Evolutionary conservation across 1,139 yeast species (phyloP).

Genomic region (Casaregolazyma lundiana): DNA sequence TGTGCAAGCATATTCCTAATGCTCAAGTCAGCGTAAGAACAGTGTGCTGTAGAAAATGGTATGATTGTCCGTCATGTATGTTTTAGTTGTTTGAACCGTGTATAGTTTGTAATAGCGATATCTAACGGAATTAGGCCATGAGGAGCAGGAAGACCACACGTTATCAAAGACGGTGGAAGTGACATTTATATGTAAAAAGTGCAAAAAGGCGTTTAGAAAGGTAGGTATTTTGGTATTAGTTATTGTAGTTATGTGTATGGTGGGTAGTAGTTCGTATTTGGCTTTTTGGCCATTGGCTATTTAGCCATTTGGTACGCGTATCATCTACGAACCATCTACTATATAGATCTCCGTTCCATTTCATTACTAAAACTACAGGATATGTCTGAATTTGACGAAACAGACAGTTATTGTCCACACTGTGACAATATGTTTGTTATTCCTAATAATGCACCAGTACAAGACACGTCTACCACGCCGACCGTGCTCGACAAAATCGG

Average conservation of each 20-base stretch:
- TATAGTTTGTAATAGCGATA: background rate
- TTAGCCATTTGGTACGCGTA: background rate
- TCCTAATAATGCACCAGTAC: conserved; percentile 23
- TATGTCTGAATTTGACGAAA: conserved; percentile 34
- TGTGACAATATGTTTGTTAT: conserved; percentile 37
- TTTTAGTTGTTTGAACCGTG: background rate
- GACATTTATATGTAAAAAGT: conserved; percentile 36
- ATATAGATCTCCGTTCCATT: too few species aligned
- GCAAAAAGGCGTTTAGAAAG: conserved; percentile 37
- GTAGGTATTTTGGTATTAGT: conserved; percentile 17
- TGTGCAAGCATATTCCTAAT: conserved; percentile 36
- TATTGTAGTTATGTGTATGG: too few species aligned
- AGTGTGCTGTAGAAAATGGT: conserved; percentile 35
- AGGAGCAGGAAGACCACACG: conserved; percentile 32
- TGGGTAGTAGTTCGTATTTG: too few species aligned
- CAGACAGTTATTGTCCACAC: conserved; percentile 37
- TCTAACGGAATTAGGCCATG: conserved; percentile 27
- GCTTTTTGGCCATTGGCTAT: too few species aligned
- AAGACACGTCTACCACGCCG: conserved; percentile 18
- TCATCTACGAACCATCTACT: too few species aligned
- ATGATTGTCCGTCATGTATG: conserved; percentile 36
- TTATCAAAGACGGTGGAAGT: conserved; percentile 33
- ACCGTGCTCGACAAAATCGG: conserved; percentile 19
- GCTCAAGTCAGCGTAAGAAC: conserved; percentile 39
- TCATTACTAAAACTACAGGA: conserved; percentile 20